phyloP scores from a whole-genome alignment of 148 eudicot genomes.

The Polygonum aviculare region DNA sequence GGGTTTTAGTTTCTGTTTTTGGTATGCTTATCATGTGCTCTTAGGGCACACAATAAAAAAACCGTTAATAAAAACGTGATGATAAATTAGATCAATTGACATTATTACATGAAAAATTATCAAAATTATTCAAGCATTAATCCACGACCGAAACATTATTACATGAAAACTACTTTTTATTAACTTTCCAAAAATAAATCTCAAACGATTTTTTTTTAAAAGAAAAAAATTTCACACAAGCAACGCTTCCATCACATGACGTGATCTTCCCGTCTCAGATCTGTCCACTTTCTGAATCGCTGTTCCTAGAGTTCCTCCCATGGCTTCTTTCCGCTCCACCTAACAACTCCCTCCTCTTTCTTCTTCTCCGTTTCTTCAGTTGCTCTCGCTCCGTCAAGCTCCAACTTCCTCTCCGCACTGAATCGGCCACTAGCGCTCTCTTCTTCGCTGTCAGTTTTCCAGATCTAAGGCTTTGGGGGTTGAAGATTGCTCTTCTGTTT shows the following conservation, averaged over 20 bases:
- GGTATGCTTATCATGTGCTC: no score
- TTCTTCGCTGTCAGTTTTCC: not conserved
- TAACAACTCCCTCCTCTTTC: not conserved
- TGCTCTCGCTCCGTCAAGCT: not conserved
- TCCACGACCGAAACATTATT: no score
- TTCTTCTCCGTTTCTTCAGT: not conserved
- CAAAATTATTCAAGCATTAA: no score
- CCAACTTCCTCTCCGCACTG: not conserved
- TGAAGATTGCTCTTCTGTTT: not conserved
- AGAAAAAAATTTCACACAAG: not conserved
- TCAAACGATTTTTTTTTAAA: not conserved
- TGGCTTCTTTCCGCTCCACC: conserved; percentile 3
- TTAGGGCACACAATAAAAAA: no score
- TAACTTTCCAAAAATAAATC: not conserved
- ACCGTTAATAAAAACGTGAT: no score
- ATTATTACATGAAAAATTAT: no score
- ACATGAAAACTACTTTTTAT: no score
- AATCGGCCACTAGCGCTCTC: not conserved
- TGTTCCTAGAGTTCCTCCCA: conserved; percentile 3
- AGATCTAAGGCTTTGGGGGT: not conserved
- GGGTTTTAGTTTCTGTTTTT: no score
- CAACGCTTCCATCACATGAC: not conserved
- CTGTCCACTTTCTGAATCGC: not conserved
- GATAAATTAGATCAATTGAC: no score
- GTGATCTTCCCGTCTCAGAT: conserved; percentile 5